Conservation (phyloP, 768 basidiomycete genomes). For the Mycena chlorophos region DNA sequence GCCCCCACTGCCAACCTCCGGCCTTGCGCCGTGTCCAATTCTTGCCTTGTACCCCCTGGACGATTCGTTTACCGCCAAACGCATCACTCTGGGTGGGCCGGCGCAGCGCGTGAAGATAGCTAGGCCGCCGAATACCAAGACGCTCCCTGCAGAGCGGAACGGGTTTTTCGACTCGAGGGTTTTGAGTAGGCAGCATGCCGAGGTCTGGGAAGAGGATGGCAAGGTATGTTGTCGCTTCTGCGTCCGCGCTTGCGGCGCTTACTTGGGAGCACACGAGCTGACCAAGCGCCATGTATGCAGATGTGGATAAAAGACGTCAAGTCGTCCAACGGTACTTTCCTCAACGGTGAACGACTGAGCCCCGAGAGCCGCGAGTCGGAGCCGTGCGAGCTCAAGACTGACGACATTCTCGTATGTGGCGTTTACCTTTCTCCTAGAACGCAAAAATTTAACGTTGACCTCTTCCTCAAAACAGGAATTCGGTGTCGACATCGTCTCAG, state of each 20-base stretch:
- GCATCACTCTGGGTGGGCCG: slow-evolving; percentile 67
- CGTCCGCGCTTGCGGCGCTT: slow-evolving; percentile 20
- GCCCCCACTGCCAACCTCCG: slow-evolving; percentile 8
- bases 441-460: slow-evolving; percentile 7
- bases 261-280: too few species aligned
- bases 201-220: slow-evolving; percentile 90
- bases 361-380: slow-evolving; percentile 89
- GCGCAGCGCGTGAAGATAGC: slow-evolving; percentile 87
- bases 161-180: slow-evolving; percentile 97
- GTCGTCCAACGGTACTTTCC: slow-evolving; percentile 97
- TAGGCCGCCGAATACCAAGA: slow-evolving; percentile 94
- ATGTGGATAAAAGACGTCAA: slow-evolving; percentile 99
- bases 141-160: slow-evolving; percentile 87
- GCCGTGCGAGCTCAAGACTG: slow-evolving; percentile 90
- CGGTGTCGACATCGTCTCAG: slow-evolving; percentile 97
- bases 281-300: too few species aligned
- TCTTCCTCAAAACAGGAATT: slow-evolving; percentile 68
- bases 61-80: slow-evolving; percentile 92
- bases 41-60: slow-evolving; percentile 88
- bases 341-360: slow-evolving; percentile 91
- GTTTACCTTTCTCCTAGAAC: neutral
- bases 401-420: slow-evolving; percentile 85
- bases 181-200: slow-evolving; percentile 90
- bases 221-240: slow-evolving; percentile 56
- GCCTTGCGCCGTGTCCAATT: slow-evolving; percentile 27